A percentile compares a stretch with the other conserved stretches of the same genome.
These are phyloP conservation scores for Fomitopsis serialis DNA, from an alignment of 768 basidiomycete genomes.

Conservation along the genomic window DNA sequence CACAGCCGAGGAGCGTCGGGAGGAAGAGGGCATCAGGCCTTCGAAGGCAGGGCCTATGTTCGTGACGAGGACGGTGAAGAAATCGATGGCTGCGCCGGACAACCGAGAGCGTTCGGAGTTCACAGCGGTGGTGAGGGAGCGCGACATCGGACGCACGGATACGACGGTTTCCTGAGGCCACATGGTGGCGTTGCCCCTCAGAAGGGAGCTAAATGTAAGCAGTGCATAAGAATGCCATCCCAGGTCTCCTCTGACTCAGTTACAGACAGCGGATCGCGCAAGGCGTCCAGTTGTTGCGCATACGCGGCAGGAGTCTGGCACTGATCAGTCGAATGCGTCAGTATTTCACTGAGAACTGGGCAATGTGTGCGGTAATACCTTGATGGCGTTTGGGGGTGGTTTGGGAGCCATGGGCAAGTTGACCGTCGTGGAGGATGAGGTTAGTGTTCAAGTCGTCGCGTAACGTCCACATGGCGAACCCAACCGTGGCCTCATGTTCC, in stretches of 20 bases:
- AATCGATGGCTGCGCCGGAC: slow-evolving; percentile 60
- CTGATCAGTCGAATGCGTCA: background rate
- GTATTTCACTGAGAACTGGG: too few species aligned
- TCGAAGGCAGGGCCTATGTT: slow-evolving; percentile 62
- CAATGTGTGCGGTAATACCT: too few species aligned
- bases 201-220: slow-evolving; percentile 39
- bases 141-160: slow-evolving; percentile 44
- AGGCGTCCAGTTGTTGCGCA: background rate
- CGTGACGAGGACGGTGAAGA: slow-evolving; percentile 47
- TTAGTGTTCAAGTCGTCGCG: too few species aligned
- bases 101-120: slow-evolving; percentile 71
- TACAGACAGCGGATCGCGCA: slow-evolving; percentile 37
- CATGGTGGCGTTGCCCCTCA: slow-evolving; percentile 47
- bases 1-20: slow-evolving; percentile 65
- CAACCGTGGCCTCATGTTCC: too few species aligned
- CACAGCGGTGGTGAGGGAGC: slow-evolving; percentile 53
- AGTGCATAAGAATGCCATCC: slow-evolving; percentile 61
- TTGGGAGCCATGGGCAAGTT: too few species aligned
- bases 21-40: slow-evolving; percentile 60
- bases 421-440: too few species aligned
- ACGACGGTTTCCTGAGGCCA: slow-evolving; percentile 45
- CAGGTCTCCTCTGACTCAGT: slow-evolving; percentile 77
- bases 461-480: too few species aligned
- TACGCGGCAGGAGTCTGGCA: background rate
- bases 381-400: too few species aligned